Percentiles rank a stretch among this genome's conserved stretches.
phyloP scores from a whole-genome alignment of 306 rosid genomes.

The Gastrolobium villosum region DNA sequence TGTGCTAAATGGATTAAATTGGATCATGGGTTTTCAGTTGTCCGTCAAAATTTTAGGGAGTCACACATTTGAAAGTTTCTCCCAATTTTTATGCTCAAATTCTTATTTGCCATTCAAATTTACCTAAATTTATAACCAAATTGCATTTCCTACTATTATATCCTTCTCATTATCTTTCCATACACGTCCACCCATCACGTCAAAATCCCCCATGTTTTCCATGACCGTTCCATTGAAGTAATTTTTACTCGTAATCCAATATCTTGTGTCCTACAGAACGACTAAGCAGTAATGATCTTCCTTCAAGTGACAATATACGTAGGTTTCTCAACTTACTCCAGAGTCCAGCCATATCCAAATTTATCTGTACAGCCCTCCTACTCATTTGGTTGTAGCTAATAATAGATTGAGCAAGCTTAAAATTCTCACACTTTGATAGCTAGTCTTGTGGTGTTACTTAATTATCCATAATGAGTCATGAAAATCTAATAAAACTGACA shows the following conservation, averaged over 20 bases:
- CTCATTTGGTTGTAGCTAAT: not conserved
- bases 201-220: not conserved
- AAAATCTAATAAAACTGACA: constrained; percentile 20
- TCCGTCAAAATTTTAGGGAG: constrained; percentile 7
- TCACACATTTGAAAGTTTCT: constrained; percentile 6
- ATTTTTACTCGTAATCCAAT: not conserved
- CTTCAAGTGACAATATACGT: constrained; percentile 19
- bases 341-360: constrained; percentile 15
- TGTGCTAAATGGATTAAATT: not conserved
- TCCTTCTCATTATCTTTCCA: constrained; percentile 3
- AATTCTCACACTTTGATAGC: not conserved
- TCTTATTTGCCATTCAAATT: not conserved
- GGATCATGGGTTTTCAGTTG: not conserved
- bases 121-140: not conserved
- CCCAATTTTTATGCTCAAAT: constrained; percentile 17
- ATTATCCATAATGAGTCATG: constrained; percentile 7
- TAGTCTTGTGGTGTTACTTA: not conserved
- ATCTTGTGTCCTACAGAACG: constrained; percentile 9
- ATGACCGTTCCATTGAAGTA: not conserved
- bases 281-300: not conserved
- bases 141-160: constrained; percentile 13
- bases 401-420: constrained; percentile 17
- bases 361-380: not conserved
- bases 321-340: constrained; percentile 37
- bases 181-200: not conserved